Base-by-base conservation (phyloP, 768 basidiomycete genomes). In the Phanerochaete sordida region DNA sequence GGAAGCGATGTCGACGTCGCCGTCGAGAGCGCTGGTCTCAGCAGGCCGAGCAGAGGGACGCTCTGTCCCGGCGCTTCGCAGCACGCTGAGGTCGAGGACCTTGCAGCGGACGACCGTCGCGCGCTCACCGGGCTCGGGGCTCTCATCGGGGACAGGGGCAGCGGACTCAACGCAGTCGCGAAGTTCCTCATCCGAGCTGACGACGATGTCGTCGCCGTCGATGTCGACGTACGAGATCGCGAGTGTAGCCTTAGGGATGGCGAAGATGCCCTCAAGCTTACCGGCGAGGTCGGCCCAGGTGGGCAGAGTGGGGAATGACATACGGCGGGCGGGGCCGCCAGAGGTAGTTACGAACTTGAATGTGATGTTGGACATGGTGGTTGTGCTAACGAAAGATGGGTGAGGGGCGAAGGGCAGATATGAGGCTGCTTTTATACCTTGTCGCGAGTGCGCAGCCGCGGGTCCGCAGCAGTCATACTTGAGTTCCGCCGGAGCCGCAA, bases 131-230 rank as follows among this genome's bases (percentile, higher is more conserved):
- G 39, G 19, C 39, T 9, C 5, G 19, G 7, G 4, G 39, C 19
- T 19, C 4, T 19, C 39, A 43, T 4, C 39, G 19, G 4, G 11
- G 4, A 16, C 19, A 16, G 19, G 4, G 19, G 39, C 39, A 19
- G 23, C 48, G 9, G 30, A 15, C 24, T 49, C 63, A 66, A 85
- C 89, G n/a, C n/a, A n/a, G n/a, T n/a, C n/a, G n/a, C n/a, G 70
- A n/a, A 91, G 79, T 68, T 91, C 89, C 35, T 84, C 83, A 54
- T 88, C 77, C 1, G 88, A 82, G 70, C 81, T 88, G 57, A 90
- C 74, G n/a, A 88, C 90, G 59, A 91, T 81, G 59, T 84, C 81
- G 66, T 91, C 90, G 37, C 80, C 78, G 66, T 91, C 88, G 33
- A 71, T 68, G 46, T n/a, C 90, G 52, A 84, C 62, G 70, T 91